Base-by-base conservation (phyloP, 495 filamentous ascomycete genomes). In the Aspergillus kassunensis region DNA sequence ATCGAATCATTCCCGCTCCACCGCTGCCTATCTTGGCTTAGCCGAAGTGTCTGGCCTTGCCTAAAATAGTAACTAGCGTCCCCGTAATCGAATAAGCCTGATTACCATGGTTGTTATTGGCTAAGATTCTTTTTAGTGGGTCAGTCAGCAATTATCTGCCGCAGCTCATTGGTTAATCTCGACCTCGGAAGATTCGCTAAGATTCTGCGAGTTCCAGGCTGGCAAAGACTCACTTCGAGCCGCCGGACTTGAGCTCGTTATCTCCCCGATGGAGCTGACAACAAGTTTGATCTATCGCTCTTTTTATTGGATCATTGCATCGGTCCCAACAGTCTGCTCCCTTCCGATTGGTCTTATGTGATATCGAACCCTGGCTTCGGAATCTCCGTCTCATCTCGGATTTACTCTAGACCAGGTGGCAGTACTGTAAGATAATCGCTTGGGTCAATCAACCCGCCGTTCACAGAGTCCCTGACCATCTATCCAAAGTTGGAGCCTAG, bases 1-100 rank as follows among this genome's bases (percentile, higher is more conserved):
- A 73, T 69, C 57, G 58, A 52, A 63, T 54, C 49, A 52, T 49
- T 42, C 30, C 47, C n/a, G 57, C 60, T 65, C 70, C 70, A 73
- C 66, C 59, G 49, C 30, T 49, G 13, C 62, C 63, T 51, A 41
- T 61, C 65, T 46, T 30, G 58, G 68, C 57, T 56, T 73, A 66
- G 63, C 40, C 18, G 15, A 21, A 42, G 51, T 60, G 54, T 31
- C 51, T 33, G 44, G 52, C 58, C 60, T 55, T 67, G 60, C 65
- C 67, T 51, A 54, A 54, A 49, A 35, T 37, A 53, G 66, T 39
- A 21, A 11, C 4, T 40, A 42, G 55, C 47, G 61, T 56, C 48
- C 37, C 59, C 33, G 25, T 58, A 40, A 48, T 45, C 15, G 44
- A 65, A 68, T 64, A 73, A 73, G 57, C 65, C 56, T 52, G 53